Percentiles rank a stretch among this genome's conserved stretches.
phyloP scores from a whole-genome alignment of 1,284 basidiomycete genomes.

The Apiotrichum mycotoxinovorans region DNA sequence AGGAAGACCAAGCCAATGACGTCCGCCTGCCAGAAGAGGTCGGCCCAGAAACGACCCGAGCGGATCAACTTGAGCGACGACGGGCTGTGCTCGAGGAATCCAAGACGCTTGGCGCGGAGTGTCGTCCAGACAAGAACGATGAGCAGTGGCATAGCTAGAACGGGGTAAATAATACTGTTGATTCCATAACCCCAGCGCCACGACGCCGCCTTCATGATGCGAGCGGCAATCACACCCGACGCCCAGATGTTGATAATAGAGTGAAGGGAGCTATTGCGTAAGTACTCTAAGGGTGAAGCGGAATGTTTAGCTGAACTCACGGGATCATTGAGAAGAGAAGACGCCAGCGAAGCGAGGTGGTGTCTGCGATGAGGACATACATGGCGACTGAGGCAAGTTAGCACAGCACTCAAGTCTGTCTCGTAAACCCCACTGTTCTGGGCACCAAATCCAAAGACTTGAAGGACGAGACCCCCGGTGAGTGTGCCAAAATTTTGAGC shows the following conservation, averaged over 20 bases:
- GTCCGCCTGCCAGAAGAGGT: conserved; percentile 49
- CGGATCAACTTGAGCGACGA: conserved; percentile 25
- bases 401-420: neutral
- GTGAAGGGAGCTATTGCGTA: conserved; percentile 58
- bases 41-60: conserved; percentile 8
- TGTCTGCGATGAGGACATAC: conserved; percentile 56
- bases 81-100: conserved; percentile 32
- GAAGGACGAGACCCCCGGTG: conserved; percentile 37
- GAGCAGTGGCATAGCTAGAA: conserved; percentile 26
- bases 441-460: conserved; percentile 36
- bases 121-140: conserved; percentile 44
- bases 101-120: conserved; percentile 32
- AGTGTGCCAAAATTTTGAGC: conserved; percentile 30
- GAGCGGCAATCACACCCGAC: conserved; percentile 49
- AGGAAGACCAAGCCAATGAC: conserved; percentile 47
- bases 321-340: conserved; percentile 56
- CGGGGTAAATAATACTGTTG: conserved; percentile 26
- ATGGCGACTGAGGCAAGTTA: conserved; percentile 8
- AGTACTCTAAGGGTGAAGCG: too few relatives aligned
- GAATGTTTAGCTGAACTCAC: conserved; percentile 25
- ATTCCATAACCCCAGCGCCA: conserved; percentile 59
- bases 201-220: neutral
- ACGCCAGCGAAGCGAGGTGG: conserved; percentile 69
- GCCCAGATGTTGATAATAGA: conserved; percentile 47
- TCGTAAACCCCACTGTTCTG: conserved; percentile 3